Evolutionary conservation across 441 rosid species (phyloP).

Genomic region (Flueggea neowawraea): DNA sequence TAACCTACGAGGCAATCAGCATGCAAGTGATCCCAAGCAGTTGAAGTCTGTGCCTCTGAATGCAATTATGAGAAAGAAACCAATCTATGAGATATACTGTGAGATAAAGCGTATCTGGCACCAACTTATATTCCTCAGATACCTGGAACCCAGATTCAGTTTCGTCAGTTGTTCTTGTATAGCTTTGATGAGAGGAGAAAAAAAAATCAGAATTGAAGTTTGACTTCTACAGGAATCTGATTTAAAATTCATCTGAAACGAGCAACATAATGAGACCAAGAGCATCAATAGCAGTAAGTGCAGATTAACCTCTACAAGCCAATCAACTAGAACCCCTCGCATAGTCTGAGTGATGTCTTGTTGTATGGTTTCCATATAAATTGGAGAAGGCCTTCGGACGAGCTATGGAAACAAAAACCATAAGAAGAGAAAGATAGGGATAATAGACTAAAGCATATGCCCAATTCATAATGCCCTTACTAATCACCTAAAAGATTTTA

Average conservation of each 20-base stretch:
- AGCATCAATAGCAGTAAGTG: conserved; percentile 5
- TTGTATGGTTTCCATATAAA: conserved; percentile 74
- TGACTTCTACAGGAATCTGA: no score
- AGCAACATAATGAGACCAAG: background rate
- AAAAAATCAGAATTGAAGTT: background rate
- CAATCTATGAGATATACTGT: conserved; percentile 81
- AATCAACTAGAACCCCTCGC: conserved; percentile 81
- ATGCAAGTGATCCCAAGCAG: conserved; percentile 90
- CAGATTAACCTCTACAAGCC: conserved; percentile 86
- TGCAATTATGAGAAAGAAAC: conserved; percentile 63
- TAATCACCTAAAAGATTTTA: background rate
- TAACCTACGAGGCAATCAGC: conserved; percentile 93
- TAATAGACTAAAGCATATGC: background rate
- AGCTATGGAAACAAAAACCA: conserved; percentile 37
- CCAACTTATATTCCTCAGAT: conserved; percentile 88
- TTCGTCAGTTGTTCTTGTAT: conserved; percentile 2
- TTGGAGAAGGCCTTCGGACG: conserved; percentile 51
- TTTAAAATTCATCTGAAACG: background rate
- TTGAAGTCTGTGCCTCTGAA: conserved; percentile 79
- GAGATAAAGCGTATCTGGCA: conserved; percentile 89
- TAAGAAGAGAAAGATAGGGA: background rate
- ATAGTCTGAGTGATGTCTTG: conserved; percentile 67
- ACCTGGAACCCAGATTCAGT: conserved; percentile 47
- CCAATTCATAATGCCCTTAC: background rate
- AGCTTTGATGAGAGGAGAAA: background rate